These are phyloP conservation scores for Ganoderma multipileum DNA, from an alignment of 1,284 basidiomycete genomes.

Conservation along the genomic window DNA sequence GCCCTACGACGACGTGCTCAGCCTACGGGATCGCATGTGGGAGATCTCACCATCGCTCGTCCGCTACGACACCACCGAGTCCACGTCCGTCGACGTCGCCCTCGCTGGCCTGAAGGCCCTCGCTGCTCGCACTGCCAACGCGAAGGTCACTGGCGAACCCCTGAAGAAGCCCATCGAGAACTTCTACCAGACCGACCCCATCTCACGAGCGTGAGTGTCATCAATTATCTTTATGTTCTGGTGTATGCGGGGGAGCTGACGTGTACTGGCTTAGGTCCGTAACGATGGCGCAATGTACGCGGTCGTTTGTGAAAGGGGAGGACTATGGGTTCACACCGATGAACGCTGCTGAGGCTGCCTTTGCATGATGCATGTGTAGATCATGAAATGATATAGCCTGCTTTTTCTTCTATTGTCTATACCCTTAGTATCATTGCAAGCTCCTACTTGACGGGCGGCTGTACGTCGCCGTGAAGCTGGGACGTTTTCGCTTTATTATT, in stretches of 20 bases:
- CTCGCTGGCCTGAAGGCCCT: conserved; percentile 75
- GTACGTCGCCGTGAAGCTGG: not conserved
- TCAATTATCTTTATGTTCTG: not conserved
- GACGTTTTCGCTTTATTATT: not conserved
- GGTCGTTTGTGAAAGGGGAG: conserved; percentile 76
- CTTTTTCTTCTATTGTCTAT: not conserved
- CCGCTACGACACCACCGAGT: conserved; percentile 88
- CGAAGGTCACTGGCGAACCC: conserved; percentile 64
- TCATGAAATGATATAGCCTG: conserved; percentile 26
- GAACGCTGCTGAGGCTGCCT: conserved; percentile 50
- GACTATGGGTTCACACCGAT: conserved; percentile 50
- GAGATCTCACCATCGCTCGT: conserved; percentile 94
- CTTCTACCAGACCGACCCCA: conserved; percentile 96
- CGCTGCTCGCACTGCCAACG: conserved; percentile 54
- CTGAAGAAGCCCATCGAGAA: conserved; percentile 89
- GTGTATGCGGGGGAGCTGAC: not conserved
- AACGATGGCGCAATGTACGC: conserved; percentile 87
- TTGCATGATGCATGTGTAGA: conserved; percentile 42
- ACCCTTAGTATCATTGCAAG: not conserved
- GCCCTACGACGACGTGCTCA: conserved; percentile 92
- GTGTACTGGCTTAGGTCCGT: conserved; percentile 65
- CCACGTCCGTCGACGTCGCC: conserved; percentile 74
- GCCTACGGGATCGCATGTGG: conserved; percentile 94
- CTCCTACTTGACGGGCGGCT: not conserved
- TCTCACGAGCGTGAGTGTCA: conserved; percentile 78